These are phyloP conservation scores for Basidiobolus meristosporus DNA, from an alignment of 371 early-diverging fungal genomes.

Conservation along the genomic window DNA sequence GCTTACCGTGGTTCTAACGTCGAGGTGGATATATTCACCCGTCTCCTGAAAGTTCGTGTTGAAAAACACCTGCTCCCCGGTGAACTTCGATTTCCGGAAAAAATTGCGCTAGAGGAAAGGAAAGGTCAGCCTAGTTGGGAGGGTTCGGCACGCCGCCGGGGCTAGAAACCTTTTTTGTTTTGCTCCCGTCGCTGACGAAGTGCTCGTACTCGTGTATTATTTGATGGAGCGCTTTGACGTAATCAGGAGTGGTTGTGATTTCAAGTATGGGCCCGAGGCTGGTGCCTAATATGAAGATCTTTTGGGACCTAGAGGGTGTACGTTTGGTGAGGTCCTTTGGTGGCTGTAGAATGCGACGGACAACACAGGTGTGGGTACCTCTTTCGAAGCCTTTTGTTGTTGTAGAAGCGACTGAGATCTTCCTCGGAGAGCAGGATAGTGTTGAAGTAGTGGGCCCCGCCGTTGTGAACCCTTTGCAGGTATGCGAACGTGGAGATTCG, in stretches of 20 bases:
- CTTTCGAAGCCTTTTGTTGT: slow-evolving; percentile 14
- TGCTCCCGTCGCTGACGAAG: neutral
- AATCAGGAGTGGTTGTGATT: neutral
- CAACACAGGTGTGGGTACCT: too few relatives aligned
- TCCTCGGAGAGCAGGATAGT: slow-evolving; percentile 27
- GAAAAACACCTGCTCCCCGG: too few relatives aligned
- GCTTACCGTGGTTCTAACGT: too few relatives aligned
- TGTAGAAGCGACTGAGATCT: slow-evolving; percentile 17
- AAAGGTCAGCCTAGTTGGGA: too few relatives aligned
- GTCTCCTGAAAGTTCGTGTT: too few relatives aligned
- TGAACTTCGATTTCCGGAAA: too few relatives aligned
- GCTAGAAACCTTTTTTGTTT: neutral
- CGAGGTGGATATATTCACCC: too few relatives aligned
- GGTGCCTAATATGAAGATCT: slow-evolving; percentile 10
- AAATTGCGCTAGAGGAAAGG: too few relatives aligned
- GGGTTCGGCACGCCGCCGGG: too few relatives aligned
- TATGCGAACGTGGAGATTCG: slow-evolving; percentile 42
- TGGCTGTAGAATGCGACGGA: too few relatives aligned
- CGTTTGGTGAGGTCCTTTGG: too few relatives aligned
- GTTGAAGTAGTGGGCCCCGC: slow-evolving; percentile 33
- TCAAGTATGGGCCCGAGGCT: slow-evolving; percentile 6
- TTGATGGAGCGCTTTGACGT: slow-evolving; percentile 1
- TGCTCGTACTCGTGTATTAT: neutral
- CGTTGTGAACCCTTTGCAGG: slow-evolving; percentile 29
- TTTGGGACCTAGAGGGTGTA: slow-evolving; percentile 6